These are phyloP conservation scores for Sphaerostilbella broomeana DNA, from an alignment of 2,329 filamentous ascomycete genomes.

Conservation along the genomic window DNA sequence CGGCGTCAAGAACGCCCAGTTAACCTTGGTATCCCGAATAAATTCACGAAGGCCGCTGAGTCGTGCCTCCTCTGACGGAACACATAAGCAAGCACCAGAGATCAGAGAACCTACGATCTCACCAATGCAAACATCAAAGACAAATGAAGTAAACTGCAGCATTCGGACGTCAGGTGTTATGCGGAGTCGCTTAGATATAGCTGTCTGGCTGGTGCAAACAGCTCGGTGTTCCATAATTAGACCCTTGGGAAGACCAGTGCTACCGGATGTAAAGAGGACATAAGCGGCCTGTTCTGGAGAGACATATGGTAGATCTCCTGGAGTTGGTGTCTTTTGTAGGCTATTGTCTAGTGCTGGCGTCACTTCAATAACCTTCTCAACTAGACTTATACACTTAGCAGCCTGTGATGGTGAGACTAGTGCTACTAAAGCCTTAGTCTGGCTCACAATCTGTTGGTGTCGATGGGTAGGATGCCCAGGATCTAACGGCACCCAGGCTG, in stretches of 20 bases:
- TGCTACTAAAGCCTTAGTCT: slow-evolving; percentile 1
- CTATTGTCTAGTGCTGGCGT: background rate
- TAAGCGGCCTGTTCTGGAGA: slow-evolving; percentile 13
- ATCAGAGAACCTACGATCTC: slow-evolving; percentile 11
- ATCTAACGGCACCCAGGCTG: slow-evolving; percentile 14
- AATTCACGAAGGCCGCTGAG: slow-evolving; percentile 1
- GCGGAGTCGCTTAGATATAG: slow-evolving; percentile 7
- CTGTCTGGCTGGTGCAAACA: slow-evolving; percentile 29
- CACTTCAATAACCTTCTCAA: slow-evolving; percentile 5
- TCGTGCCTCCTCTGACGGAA: slow-evolving; percentile 12
- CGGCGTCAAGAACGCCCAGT: slow-evolving; percentile 13
- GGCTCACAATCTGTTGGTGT: background rate
- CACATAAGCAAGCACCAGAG: slow-evolving; percentile 12
- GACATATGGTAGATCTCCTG: no score
- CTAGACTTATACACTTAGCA: background rate
- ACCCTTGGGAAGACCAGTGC: slow-evolving; percentile 19
- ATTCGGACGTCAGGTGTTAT: slow-evolving; percentile 2
- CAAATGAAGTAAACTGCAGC: slow-evolving; percentile 14
- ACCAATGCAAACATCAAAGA: slow-evolving; percentile 11
- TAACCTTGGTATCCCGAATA: slow-evolving; percentile 6
- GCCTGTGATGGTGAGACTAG: slow-evolving; percentile 3
- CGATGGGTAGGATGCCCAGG: slow-evolving; percentile 7
- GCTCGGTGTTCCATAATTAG: slow-evolving; percentile 31
- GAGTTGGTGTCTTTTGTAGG: background rate
- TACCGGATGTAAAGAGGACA: slow-evolving; percentile 22